Percentiles rank a stretch among this genome's conserved stretches.
phyloP scores from a whole-genome alignment of 73 alveolate species.

The Stentor roeselii region DNA sequence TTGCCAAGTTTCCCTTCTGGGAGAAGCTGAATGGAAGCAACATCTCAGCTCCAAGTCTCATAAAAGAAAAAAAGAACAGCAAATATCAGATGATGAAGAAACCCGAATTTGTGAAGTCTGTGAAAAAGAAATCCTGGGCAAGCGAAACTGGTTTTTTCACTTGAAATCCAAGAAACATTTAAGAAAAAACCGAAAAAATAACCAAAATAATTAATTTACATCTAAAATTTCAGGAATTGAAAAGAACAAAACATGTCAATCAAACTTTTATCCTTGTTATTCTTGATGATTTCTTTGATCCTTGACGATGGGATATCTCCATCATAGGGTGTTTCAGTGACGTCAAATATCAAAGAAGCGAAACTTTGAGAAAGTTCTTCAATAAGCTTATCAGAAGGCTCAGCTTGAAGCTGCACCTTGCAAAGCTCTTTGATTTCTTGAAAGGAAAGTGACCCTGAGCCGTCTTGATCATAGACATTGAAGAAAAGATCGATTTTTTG shows the following conservation, averaged over 20 bases:
- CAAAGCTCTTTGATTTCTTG: neutral
- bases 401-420: neutral
- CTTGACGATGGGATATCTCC: neutral
- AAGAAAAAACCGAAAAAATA: neutral
- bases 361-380: neutral
- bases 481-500: neutral
- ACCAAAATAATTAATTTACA: neutral
- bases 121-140: neutral
- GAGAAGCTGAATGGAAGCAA: neutral
- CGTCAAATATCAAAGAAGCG: neutral
- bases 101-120: conserved; percentile 1
- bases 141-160: neutral
- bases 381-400: neutral
- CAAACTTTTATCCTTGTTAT: neutral
- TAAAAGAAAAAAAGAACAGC: neutral
- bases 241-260: neutral
- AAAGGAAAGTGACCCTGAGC: neutral
- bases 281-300: neutral
- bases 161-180: conserved; percentile 2
- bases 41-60: neutral
- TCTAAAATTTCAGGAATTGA: neutral
- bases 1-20: neutral
- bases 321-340: neutral
- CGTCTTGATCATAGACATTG: neutral
- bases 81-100: neutral